A percentile compares a stretch with the other conserved stretches of the same genome.
Evolutionary conservation across 2,329 filamentous ascomycete species (phyloP).

Genomic region (Alternaria ventricosa): DNA sequence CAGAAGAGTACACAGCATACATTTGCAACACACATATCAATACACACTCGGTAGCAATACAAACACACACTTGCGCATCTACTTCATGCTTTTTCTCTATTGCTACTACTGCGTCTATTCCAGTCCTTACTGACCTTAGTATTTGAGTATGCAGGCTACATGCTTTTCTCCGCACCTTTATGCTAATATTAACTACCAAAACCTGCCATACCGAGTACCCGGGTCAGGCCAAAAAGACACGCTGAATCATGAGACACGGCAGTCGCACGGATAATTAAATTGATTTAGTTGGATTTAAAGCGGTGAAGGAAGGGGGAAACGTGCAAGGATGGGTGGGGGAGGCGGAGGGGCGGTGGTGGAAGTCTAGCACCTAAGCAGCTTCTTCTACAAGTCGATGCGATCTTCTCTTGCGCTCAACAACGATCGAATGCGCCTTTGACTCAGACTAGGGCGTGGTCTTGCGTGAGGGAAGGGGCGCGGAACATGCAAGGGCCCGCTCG

Average conservation of each 20-base stretch:
- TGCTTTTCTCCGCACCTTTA: background rate
- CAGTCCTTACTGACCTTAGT: background rate
- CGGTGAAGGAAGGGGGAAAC: conserved; percentile 8
- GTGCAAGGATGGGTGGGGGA: conserved; percentile 27
- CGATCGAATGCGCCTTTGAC: no score
- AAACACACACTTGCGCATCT: background rate
- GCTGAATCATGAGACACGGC: conserved; percentile 5
- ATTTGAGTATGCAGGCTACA: background rate
- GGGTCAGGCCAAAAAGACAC: background rate
- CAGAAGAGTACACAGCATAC: background rate
- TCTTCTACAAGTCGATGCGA: no score
- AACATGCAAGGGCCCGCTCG: conserved; percentile 25
- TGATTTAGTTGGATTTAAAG: conserved; percentile 2
- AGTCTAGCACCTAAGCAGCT: background rate
- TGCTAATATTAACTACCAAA: background rate
- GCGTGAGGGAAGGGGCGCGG: background rate
- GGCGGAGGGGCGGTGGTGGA: conserved; percentile 9
- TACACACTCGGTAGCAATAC: conserved; percentile 1
- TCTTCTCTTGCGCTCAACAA: no score
- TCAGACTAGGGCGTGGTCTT: no score
- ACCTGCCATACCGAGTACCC: background rate
- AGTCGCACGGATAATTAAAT: background rate
- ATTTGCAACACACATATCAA: conserved; percentile 1
- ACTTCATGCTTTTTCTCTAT: background rate
- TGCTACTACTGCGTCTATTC: background rate